Conservation (phyloP, 2,329 filamentous ascomycete species). For the Lasiodiplodia sp. region DNA sequence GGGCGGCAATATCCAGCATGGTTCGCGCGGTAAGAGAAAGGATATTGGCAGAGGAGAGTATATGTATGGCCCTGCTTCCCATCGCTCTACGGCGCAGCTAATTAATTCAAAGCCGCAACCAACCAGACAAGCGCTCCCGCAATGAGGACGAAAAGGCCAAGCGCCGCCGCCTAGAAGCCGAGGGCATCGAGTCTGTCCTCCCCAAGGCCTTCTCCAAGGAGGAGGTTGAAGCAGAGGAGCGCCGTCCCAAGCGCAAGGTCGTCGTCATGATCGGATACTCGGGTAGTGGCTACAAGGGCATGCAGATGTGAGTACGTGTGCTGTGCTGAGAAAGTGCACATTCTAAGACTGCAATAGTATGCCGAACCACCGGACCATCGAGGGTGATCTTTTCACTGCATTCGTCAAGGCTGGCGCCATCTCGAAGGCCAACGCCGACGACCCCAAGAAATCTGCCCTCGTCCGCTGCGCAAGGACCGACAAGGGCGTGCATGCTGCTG, state of each 20-base stretch:
- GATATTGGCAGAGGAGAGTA: constrained; percentile 73
- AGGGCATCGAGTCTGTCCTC: constrained; percentile 57
- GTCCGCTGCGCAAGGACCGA: constrained; percentile 95
- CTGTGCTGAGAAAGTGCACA: neutral
- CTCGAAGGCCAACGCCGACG: constrained; percentile 94
- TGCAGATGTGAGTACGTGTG: constrained; percentile 73
- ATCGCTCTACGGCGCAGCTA: constrained; percentile 46
- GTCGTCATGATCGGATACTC: constrained; percentile 95
- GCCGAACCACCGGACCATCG: constrained; percentile 77
- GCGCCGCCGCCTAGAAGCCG: constrained; percentile 47
- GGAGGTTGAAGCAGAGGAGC: constrained; percentile 86
- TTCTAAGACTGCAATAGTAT: constrained; percentile 15
- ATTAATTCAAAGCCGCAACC: constrained; percentile 48
- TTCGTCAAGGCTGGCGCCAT: constrained; percentile 92
- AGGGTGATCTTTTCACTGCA: constrained; percentile 91
- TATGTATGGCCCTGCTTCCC: constrained; percentile 58
- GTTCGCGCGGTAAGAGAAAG: constrained; percentile 64
- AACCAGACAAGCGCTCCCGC: constrained; percentile 57
- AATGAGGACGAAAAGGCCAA: constrained; percentile 51
- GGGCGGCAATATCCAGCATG: constrained; percentile 33
- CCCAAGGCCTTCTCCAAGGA: constrained; percentile 71
- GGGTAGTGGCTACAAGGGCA: constrained; percentile 94
- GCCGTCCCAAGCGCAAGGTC: constrained; percentile 93
- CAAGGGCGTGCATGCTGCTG: constrained; percentile 95
- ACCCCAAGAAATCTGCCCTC: constrained; percentile 94